Conservation (phyloP, 2,329 filamentous ascomycete genomes). For the Grosmannia penicillata region DNA sequence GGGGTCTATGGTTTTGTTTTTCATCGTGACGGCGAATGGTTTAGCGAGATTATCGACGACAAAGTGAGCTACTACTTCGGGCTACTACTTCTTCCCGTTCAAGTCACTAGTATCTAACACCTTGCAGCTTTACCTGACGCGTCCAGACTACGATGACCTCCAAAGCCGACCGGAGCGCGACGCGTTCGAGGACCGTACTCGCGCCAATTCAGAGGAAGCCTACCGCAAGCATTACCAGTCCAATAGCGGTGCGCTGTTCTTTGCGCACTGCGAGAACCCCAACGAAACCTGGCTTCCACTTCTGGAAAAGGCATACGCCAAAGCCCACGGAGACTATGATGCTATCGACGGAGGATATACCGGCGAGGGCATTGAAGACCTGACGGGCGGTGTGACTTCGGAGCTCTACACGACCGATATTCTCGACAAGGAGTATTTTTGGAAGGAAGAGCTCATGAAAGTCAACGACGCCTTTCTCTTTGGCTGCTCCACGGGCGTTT, state of each 20-base stretch:
- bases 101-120: background rate
- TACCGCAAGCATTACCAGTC: slow-evolving; percentile 52
- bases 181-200: slow-evolving; percentile 27
- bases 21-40: slow-evolving; percentile 64
- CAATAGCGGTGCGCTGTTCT: slow-evolving; percentile 54
- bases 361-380: slow-evolving; percentile 32
- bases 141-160: slow-evolving; percentile 49
- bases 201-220: slow-evolving; percentile 38
- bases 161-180: slow-evolving; percentile 31
- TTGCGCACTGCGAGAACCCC: slow-evolving; percentile 51
- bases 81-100: background rate
- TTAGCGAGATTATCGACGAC: slow-evolving; percentile 42
- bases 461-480: slow-evolving; percentile 72
- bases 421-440: slow-evolving; percentile 67
- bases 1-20: slow-evolving; percentile 83
- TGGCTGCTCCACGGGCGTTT: slow-evolving; percentile 50
- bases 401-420: slow-evolving; percentile 57
- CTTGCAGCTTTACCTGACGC: slow-evolving; percentile 32
- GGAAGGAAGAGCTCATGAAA: slow-evolving; percentile 65
- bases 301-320: slow-evolving; percentile 64
- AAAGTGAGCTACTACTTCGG: slow-evolving; percentile 15
- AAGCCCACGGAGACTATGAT: slow-evolving; percentile 58
- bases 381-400: slow-evolving; percentile 55
- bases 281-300: slow-evolving; percentile 65
- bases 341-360: slow-evolving; percentile 55